phyloP scores from a whole-genome alignment of 2,329 filamentous ascomycete species.

The Colletotrichum siamense region DNA sequence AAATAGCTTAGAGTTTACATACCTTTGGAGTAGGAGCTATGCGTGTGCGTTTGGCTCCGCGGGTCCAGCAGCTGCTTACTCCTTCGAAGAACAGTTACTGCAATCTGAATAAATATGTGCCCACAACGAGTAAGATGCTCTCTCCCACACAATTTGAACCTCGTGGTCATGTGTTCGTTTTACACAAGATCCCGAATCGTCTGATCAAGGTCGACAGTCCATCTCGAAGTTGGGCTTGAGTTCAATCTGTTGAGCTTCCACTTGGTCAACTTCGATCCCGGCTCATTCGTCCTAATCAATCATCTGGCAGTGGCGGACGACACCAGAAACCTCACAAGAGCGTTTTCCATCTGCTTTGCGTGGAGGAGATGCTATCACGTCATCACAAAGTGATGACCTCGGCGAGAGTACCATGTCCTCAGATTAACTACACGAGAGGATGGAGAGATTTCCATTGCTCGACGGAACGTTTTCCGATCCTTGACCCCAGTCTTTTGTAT shows the following conservation, averaged over 20 bases:
- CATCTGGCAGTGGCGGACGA: not conserved
- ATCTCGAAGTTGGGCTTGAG: not conserved
- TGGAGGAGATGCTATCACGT: not conserved
- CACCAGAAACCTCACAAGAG: not conserved
- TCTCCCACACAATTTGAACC: not conserved
- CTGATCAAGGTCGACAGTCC: not conserved
- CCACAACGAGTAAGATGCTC: rapidly evolving
- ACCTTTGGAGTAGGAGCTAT: not conserved
- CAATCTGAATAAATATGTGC: rapidly evolving
- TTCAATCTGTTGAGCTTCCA: not conserved
- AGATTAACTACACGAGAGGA: too few species aligned
- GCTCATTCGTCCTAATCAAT: not conserved
- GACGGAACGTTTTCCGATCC: too few species aligned
- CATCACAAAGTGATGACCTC: not conserved
- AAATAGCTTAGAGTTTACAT: rapidly evolving
- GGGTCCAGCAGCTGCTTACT: not conserved
- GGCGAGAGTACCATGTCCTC: too few species aligned
- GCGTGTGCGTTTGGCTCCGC: not conserved
- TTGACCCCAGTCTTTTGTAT: too few species aligned
- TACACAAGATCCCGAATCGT: not conserved
- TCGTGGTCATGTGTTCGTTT: not conserved
- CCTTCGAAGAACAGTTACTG: not conserved
- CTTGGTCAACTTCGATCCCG: not conserved
- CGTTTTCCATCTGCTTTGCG: not conserved
- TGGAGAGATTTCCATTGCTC: too few species aligned